A percentile compares a stretch with the other conserved stretches of the same genome.
phyloP scores from a whole-genome alignment of 2,329 filamentous ascomycete species.

The Mycosphaerella arachidis region DNA sequence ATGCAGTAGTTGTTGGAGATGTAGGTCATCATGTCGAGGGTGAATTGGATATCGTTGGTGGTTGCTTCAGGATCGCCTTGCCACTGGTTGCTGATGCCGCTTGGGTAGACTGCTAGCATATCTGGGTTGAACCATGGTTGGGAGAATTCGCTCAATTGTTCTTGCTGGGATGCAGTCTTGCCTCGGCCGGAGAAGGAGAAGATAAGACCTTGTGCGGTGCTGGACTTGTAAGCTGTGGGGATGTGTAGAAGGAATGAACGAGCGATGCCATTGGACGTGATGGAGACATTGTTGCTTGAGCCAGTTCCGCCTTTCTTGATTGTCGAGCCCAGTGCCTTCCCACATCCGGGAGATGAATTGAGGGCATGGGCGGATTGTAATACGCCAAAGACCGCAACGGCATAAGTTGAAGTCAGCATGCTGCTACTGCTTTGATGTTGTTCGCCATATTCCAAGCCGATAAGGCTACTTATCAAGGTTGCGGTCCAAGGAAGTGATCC shows the following conservation, averaged over 20 bases:
- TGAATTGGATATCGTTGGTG: slow-evolving; percentile 42
- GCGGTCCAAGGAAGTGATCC: too few species aligned
- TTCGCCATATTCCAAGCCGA: too few species aligned
- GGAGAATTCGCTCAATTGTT: slow-evolving; percentile 43
- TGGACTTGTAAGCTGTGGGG: slow-evolving; percentile 37
- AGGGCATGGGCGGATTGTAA: slow-evolving; percentile 3
- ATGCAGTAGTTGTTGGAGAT: slow-evolving; percentile 42
- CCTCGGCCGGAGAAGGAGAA: slow-evolving; percentile 46
- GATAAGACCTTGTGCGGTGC: slow-evolving; percentile 39
- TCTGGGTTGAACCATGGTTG: slow-evolving; percentile 43
- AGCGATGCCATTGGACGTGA: slow-evolving; percentile 17
- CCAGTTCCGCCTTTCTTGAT: slow-evolving; percentile 21
- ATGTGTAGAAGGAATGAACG: slow-evolving; percentile 39
- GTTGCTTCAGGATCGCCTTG: slow-evolving; percentile 41
- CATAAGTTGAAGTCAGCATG: neutral
- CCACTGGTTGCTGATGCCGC: slow-evolving; percentile 37
- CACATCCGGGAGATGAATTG: slow-evolving; percentile 23
- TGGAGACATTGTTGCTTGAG: slow-evolving; percentile 20
- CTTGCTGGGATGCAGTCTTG: slow-evolving; percentile 36
- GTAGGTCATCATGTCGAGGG: slow-evolving; percentile 39
- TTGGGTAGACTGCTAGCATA: slow-evolving; percentile 44
- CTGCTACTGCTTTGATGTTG: too few species aligned
- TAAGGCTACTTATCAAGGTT: too few species aligned
- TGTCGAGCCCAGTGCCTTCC: slow-evolving; percentile 12
- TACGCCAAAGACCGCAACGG: neutral